Base-by-base conservation (phyloP, 176 grass and related monocot genomes). In the Oryza meridionalis region DNA sequence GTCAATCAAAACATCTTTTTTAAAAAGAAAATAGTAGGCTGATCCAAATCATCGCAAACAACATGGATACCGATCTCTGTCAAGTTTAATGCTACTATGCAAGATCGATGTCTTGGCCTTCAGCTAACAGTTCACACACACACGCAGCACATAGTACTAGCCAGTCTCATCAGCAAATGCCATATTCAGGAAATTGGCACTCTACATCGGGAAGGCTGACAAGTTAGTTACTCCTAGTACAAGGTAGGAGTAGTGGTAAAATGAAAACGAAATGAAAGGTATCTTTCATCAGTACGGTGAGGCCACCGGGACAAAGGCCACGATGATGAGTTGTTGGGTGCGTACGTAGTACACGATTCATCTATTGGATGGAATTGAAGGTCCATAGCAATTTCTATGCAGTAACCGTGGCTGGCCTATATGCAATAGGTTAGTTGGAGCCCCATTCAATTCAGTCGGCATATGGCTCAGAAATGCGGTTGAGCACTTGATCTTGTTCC, bases 141-240 rank as follows among this genome's bases (percentile, higher is more conserved):
- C 35, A 6, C 5, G 6, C 35, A 37, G 40, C 45, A 47, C 45
- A 47, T 37, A 33, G 2, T 45, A 45, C 9, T 45, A 49, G 46
- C 46, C 13, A 49, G 46, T 49, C 14, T 51, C 15, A n/a, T 58
- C 17, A 21, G 2, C 53, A n/a, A 58, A 9, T 58, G 17, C 53
- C 53, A 58, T 58, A 69, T 69, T 17, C 17, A 58, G 17, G 17
- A 58, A 58, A 58, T 58, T 5, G 51, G 16, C 16, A 45, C 22
- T 31, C 15, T 29, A 50, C 19, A 43, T 19, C 2, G 43, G 66
- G 38, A 75, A 5, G 43, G 4, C 38, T 77, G 75, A 65, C 50
- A 63, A 11, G 84, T 73, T 65, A 11, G 76, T 79, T 86, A 86
- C n/a, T 27, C 55, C 43, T 61, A 51, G 46, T 55, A 55, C 51